Conservation (phyloP, 2,329 filamentous ascomycete genomes). For the Huntiella abstrusa region DNA sequence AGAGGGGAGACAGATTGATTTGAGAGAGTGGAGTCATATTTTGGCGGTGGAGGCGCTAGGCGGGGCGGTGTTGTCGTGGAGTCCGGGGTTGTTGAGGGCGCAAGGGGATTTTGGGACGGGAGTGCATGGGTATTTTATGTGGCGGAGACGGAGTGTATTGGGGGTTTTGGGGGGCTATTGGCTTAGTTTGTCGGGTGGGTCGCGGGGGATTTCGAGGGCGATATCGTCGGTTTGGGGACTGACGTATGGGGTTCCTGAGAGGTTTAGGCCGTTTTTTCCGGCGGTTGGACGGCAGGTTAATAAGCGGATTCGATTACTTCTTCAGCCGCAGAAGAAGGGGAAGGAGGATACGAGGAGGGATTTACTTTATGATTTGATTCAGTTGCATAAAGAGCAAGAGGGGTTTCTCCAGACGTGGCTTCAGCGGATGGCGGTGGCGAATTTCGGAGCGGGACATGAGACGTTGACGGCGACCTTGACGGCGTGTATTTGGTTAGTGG, state of each 20-base stretch:
- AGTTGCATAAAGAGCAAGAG: constrained; percentile 25
- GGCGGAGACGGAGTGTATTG: constrained; percentile 33
- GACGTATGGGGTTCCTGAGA: constrained; percentile 23
- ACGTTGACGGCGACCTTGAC: constrained; percentile 34
- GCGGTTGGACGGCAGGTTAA: constrained; percentile 17
- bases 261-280: constrained; percentile 30
- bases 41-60: constrained; percentile 32
- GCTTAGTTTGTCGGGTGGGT: constrained; percentile 17
- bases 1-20: constrained; percentile 20
- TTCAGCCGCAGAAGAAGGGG: constrained; percentile 14
- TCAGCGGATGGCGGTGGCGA: constrained; percentile 32
- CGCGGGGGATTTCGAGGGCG: constrained; percentile 23
- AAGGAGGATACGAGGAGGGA: constrained; percentile 20
- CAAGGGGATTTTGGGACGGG: constrained; percentile 28
- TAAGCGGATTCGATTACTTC: constrained; percentile 6
- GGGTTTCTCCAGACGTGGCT: constrained; percentile 30
- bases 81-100: constrained; percentile 26
- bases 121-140: constrained; percentile 28
- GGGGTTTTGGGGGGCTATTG: constrained; percentile 25
- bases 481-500: constrained; percentile 28
- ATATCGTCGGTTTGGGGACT: constrained; percentile 21
- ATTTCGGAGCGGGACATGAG: constrained; percentile 37
- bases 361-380: constrained; percentile 27
- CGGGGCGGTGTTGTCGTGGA: constrained; percentile 32
- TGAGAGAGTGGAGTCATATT: constrained; percentile 39